Conservation (phyloP, 129 eudicot genomes). For the Pittosporum tobira region DNA sequence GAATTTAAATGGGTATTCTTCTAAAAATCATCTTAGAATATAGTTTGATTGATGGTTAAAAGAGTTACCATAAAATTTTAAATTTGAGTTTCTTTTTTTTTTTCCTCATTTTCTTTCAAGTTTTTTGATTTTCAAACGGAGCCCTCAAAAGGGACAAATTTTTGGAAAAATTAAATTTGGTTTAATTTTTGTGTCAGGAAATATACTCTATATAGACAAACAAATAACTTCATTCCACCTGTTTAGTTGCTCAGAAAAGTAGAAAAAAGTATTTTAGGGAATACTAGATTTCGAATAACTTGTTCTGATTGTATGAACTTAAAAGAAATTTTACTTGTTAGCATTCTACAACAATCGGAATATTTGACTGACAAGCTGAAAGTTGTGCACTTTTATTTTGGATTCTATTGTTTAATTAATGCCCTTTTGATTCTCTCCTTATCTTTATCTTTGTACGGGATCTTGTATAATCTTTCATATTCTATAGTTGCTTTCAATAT, state of each 20-base stretch:
- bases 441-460: not conserved
- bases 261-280: not conserved
- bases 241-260: not conserved
- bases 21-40: no score
- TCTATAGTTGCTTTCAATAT: not conserved
- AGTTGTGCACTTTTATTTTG: not conserved
- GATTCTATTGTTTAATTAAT: not conserved
- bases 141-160: no score
- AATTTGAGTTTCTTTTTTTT: no score
- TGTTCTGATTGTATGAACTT: no score
- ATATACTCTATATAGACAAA: not conserved
- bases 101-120: no score
- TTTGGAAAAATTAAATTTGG: no score
- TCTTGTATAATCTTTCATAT: constrained; percentile 4
- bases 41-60: no score
- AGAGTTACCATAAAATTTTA: no score
- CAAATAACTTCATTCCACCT: not conserved
- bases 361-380: not conserved
- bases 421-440: constrained; percentile 9
- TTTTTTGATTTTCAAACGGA: no score
- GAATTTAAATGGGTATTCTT: no score
- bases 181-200: not conserved
- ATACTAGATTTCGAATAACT: constrained; percentile 12
- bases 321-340: not conserved
- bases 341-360: not conserved